Evolutionary conservation across 768 basidiomycete species (phyloP).

Genomic region (Suillus decipiens): DNA sequence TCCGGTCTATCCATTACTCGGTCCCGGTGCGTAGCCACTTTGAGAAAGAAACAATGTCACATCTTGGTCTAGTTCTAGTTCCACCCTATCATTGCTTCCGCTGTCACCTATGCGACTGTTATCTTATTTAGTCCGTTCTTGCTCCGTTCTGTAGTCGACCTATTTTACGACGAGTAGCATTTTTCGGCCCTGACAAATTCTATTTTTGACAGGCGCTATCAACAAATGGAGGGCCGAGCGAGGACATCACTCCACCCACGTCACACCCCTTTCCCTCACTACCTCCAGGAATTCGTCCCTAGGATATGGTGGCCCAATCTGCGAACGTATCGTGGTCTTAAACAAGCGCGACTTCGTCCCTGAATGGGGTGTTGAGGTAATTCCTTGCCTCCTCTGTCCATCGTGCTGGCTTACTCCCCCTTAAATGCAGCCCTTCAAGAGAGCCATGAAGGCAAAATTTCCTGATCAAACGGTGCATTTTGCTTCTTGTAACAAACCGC

Average conservation of each 20-base stretch:
- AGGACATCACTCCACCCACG: conserved; percentile 52
- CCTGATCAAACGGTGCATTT: conserved; percentile 71
- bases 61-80: not conserved
- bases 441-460: conserved; percentile 68
- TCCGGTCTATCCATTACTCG: conserved; percentile 21
- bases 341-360: conserved; percentile 94
- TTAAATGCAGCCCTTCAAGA: conserved; percentile 64
- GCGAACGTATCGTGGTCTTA: conserved; percentile 87
- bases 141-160: conserved; percentile 16
- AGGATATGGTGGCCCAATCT: conserved; percentile 40
- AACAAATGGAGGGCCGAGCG: conserved; percentile 70
- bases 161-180: conserved; percentile 12
- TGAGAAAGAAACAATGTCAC: not conserved
- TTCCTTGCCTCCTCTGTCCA: conserved; percentile 12
- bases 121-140: conserved; percentile 10
- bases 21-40: conserved; percentile 21
- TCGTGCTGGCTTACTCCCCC: conserved; percentile 7
- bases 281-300: conserved; percentile 15
- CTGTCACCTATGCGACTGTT: not conserved
- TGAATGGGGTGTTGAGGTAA: conserved; percentile 83
- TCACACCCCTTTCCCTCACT: conserved; percentile 40
- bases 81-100: not conserved
- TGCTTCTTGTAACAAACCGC: conserved; percentile 67
- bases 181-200: conserved; percentile 21
- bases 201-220: conserved; percentile 50